These are phyloP conservation scores for Acanthamoeba royreba DNA, from an alignment of 208 protist species.

Conservation along the genomic window DNA sequence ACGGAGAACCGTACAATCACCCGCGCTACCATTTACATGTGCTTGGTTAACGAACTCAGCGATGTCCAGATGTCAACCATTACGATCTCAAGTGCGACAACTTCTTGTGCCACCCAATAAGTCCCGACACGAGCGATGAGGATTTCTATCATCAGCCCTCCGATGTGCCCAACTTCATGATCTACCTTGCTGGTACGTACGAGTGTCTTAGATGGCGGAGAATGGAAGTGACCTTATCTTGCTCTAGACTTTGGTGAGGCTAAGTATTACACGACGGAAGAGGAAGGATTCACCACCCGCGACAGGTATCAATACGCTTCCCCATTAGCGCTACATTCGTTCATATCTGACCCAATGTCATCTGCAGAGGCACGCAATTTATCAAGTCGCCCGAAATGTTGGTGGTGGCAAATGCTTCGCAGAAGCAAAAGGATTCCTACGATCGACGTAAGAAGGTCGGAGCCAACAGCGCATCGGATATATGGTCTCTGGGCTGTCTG, in stretches of 20 bases:
- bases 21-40: neutral
- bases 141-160: constrained; percentile 67
- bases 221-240: neutral
- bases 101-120: constrained; percentile 66
- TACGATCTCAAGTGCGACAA: constrained; percentile 82
- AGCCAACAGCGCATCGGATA: constrained; percentile 65
- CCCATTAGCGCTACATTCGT: neutral
- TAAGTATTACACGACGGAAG: constrained; percentile 67
- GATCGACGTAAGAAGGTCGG: constrained; percentile 40
- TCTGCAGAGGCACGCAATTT: constrained; percentile 79
- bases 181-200: constrained; percentile 45
- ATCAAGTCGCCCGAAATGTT: constrained; percentile 81
- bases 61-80: constrained; percentile 73
- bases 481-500: constrained; percentile 81
- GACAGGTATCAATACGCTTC: neutral
- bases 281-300: constrained; percentile 73
- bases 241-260: constrained; percentile 82
- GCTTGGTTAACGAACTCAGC: too few species aligned
- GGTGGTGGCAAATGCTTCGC: constrained; percentile 64
- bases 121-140: constrained; percentile 52
- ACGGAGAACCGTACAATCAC: constrained; percentile 53
- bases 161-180: constrained; percentile 54
- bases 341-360: neutral
- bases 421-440: constrained; percentile 60
- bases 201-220: neutral